Percentiles rank a stretch among this genome's conserved stretches.
Evolutionary conservation across 1,284 basidiomycete species (phyloP).

Genomic region (Cronartium quercuum): DNA sequence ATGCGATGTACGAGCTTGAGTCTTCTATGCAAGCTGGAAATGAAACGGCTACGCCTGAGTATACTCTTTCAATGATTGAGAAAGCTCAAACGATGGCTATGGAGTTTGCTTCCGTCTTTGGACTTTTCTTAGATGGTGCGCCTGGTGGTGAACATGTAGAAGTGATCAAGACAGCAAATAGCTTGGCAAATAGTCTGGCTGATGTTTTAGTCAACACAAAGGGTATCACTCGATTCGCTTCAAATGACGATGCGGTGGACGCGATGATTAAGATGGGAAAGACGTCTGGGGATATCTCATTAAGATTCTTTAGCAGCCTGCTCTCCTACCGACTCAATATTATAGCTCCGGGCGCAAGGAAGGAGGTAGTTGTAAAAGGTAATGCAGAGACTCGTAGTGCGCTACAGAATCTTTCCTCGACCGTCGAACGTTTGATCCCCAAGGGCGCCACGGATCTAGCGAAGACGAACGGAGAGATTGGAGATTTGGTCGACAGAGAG

Average conservation of each 20-base stretch:
- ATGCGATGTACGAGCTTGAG: constrained; percentile 93
- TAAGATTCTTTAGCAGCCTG: constrained; percentile 89
- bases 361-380: constrained; percentile 81
- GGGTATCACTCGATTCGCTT: constrained; percentile 85
- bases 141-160: constrained; percentile 90
- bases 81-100: constrained; percentile 88
- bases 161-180: constrained; percentile 95
- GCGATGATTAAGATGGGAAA: constrained; percentile 81
- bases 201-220: constrained; percentile 91
- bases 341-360: constrained; percentile 60
- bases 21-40: constrained; percentile 90
- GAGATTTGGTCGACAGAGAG: constrained; percentile 92
- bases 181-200: constrained; percentile 83
- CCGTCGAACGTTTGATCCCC: constrained; percentile 77
- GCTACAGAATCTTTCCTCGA: constrained; percentile 75
- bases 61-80: constrained; percentile 96
- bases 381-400: constrained; percentile 77
- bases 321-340: constrained; percentile 80
- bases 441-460: constrained; percentile 71
- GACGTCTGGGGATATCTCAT: constrained; percentile 72
- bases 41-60: constrained; percentile 91
- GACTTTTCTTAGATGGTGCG: constrained; percentile 81
- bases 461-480: constrained; percentile 83
- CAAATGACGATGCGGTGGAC: constrained; percentile 84
- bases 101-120: constrained; percentile 92